These are phyloP conservation scores for Sugiyamaella marilandica DNA, from an alignment of 805 yeast genomes.

Conservation along the genomic window DNA sequence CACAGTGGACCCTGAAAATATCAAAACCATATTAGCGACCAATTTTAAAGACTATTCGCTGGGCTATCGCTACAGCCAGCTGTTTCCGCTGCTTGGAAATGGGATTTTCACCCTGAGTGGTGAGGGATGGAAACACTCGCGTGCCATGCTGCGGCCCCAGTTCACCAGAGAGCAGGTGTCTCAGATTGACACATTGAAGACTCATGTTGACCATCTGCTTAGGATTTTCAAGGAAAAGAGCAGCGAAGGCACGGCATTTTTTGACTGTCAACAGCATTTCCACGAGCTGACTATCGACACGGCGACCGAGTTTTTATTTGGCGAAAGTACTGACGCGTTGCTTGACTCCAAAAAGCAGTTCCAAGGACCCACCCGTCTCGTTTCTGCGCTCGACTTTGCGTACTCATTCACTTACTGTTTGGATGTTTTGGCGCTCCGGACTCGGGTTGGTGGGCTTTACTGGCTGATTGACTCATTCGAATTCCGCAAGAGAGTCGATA, in stretches of 20 bases:
- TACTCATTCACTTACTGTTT: constrained; percentile 23
- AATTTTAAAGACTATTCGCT: constrained; percentile 28
- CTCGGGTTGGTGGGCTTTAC: constrained; percentile 18
- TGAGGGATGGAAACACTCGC: constrained; percentile 34
- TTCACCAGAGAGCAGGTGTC: constrained; percentile 32
- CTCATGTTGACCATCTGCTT: constrained; percentile 26
- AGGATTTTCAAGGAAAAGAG: constrained; percentile 3
- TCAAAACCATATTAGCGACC: constrained; percentile 29
- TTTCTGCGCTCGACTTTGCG: constrained; percentile 26
- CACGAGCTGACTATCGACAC: constrained; percentile 31
- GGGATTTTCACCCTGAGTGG: constrained; percentile 36
- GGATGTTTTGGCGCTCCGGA: constrained; percentile 14
- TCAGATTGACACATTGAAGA: constrained; percentile 23
- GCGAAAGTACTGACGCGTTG: constrained; percentile 30
- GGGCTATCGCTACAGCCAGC: constrained; percentile 25
- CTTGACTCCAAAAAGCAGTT: constrained; percentile 9
- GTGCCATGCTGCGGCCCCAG: constrained; percentile 35
- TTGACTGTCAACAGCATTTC: constrained; percentile 28
- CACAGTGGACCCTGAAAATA: constrained; percentile 27
- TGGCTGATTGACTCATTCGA: constrained; percentile 21
- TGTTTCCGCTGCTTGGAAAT: constrained; percentile 30
- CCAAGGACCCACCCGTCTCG: constrained; percentile 15
- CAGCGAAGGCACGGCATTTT: constrained; percentile 8
- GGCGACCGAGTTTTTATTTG: constrained; percentile 32
- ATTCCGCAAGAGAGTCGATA: constrained; percentile 32